A percentile compares a stretch with the other conserved stretches of the same genome.
phyloP scores from a whole-genome alignment of 208 protist species.

The Lotmaria passim region DNA sequence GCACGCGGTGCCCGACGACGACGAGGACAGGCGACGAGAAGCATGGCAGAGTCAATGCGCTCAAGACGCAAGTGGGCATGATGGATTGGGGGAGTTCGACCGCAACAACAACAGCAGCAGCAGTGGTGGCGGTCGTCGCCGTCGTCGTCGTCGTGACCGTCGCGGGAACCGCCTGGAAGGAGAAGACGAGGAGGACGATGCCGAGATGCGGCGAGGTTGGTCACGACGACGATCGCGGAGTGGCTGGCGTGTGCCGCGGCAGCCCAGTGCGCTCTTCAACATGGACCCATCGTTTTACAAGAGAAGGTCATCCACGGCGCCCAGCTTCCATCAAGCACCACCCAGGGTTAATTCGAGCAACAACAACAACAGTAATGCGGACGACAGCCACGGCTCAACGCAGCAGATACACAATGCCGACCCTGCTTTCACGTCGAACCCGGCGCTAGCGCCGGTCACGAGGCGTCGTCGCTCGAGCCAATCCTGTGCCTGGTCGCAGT shows the following conservation, averaged over 20 bases:
- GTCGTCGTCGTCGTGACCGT: neutral
- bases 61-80: neutral
- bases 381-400: neutral
- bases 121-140: neutral
- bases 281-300: conserved; percentile 21
- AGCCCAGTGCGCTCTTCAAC: conserved; percentile 13
- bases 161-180: neutral
- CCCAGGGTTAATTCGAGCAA: neutral
- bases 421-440: neutral
- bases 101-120: too few species aligned
- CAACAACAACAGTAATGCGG: neutral
- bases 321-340: conserved; percentile 10
- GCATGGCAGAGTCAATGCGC: neutral
- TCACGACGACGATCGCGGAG: neutral
- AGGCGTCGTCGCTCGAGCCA: conserved; percentile 7
- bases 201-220: neutral
- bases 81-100: too few species aligned
- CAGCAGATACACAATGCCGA: neutral
- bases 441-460: neutral
- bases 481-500: neutral
- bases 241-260: neutral
- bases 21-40: neutral
- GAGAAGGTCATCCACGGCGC: conserved; percentile 8
- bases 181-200: neutral
- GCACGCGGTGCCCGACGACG: conserved; percentile 2